Evolutionary conservation across 106 monocot species (phyloP).

Genomic region (Alisma plantagoaquatica): DNA sequence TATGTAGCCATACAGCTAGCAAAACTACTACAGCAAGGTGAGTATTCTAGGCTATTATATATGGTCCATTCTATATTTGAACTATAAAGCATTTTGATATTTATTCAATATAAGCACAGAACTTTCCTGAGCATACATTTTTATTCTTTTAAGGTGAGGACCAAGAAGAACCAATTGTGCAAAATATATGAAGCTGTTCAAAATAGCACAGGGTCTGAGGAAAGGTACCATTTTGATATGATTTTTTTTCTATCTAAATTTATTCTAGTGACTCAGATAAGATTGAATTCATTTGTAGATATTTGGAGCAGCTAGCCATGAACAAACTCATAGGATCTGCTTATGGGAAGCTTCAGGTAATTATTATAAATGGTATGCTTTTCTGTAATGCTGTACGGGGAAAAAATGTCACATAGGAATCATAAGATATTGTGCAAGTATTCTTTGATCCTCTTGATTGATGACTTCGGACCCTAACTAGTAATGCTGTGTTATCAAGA

Average conservation of each 20-base stretch:
- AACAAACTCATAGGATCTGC: conserved; percentile 74
- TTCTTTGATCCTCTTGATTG: neutral
- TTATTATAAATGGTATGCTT: too few relatives aligned
- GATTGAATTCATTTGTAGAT: conserved; percentile 31
- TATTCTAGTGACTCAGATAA: neutral
- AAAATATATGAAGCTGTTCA: conserved; percentile 52
- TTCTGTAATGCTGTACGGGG: conserved; percentile 44
- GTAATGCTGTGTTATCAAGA: too few relatives aligned
- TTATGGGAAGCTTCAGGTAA: conserved; percentile 61
- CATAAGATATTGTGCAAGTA: too few relatives aligned
- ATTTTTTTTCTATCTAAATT: neutral
- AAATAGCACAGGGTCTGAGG: conserved; percentile 35
- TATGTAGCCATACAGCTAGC: too few relatives aligned
- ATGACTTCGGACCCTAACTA: too few relatives aligned
- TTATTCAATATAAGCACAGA: too few relatives aligned
- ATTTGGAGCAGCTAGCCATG: conserved; percentile 72
- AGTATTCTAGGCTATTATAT: too few relatives aligned
- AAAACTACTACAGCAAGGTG: too few relatives aligned
- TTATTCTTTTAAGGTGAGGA: conserved; percentile 1
- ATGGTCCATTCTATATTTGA: too few relatives aligned
- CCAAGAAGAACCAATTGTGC: conserved; percentile 34
- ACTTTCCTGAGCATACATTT: too few relatives aligned
- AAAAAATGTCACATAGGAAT: conserved; percentile 30
- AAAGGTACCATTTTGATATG: conserved; percentile 35
- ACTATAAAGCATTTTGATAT: too few relatives aligned